Evolutionary conservation across 352 stramenopile species (phyloP), one percentile per base, ranked within the genome.

Genomic region (Globisporangium camurandrum): DNA sequence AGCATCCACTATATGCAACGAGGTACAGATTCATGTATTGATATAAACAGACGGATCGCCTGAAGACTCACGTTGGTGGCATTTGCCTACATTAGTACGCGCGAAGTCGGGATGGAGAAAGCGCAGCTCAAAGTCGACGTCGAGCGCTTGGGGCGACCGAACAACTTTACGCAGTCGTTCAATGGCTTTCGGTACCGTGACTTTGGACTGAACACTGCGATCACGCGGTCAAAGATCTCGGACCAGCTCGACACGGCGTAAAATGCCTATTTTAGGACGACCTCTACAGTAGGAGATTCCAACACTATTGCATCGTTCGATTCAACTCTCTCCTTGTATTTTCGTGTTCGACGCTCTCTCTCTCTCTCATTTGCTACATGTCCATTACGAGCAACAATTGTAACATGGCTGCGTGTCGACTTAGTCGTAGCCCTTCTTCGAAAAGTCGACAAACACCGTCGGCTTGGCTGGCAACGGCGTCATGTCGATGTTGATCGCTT

Each of bases 341-440:
- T 2, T 44, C n/a, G 26, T 22, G 30, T 36, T n/a, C n/a, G n/a
- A n/a, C n/a, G n/a, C n/a, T n/a, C n/a, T n/a, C n/a, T n/a, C n/a
- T n/a, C n/a, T n/a, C n/a, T n/a, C n/a, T n/a, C n/a, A n/a, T n/a
- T n/a, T n/a, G n/a, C n/a, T n/a, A n/a, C n/a, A n/a, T n/a, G n/a
- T n/a, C n/a, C n/a, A n/a, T n/a, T n/a, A 34, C 30, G 30, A 34
- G 30, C 30, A 12, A 34, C n/a, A n/a, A n/a, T n/a, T n/a, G n/a
- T n/a, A n/a, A n/a, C n/a, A n/a, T n/a, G n/a, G n/a, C n/a, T n/a
- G 30, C 4, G 31, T 11, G 36, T 17, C 19, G 19, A 26, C 57
- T 71, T 88, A 94, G 56, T 94, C 71, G 64, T 90, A 88, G 47
- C 67, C 67, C 76, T 94, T 94, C 73, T 88, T 92, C 57, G 74